Evolutionary conservation across 345 rosid genomes (phyloP), one percentile per base, ranked within the genome.

Genomic region (Toxicodendron radicans): DNA sequence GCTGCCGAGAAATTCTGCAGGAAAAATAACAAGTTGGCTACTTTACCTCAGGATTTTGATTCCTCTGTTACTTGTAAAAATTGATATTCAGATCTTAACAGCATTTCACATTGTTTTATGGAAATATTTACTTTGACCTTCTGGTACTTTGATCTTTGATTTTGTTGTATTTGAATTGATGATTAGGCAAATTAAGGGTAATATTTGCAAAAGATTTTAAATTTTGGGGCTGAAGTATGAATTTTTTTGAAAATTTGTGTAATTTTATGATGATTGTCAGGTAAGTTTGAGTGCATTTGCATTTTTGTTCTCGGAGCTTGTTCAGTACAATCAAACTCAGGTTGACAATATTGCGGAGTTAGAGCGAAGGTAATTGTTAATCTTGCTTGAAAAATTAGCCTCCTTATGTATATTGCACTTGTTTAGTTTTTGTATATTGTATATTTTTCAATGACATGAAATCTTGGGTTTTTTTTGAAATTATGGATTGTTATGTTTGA

Each of bases 271-370:
- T 61, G 32, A 45, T 62, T 56, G 3, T 63, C 73, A 91, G 92
- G 97, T 87, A 76, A 91, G 89, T 77, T 84, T 87, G 71, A 83
- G 86, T 23, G 91, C 88, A 53, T 80, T 85, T 75, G 73, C 83
- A 17, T 80, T 85, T 51, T 83, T 88, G 78, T 83, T 88, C 74
- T 87, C 88, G 52, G 99, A 96, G 88, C 98, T 95, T 51, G 97
- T 95, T 69, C 99, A 92, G 85, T 95, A 95, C 79, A 92, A 89
- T 79, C 98, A 96, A 78, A 92, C 99, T 3, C 97, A 92, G 81
- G 98, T 96, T 74, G 98, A 93, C 77, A 96, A 96, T 79, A 92
- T 96, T 66, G 92, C 94, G 18, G 99, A 96, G 75, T 81, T 96
- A 74, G 99, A 93, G 76, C 78, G 98, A 76, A 89, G 99, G 99